These are phyloP conservation scores for Pseudomonodictys pantanalensis DNA, from an alignment of 495 filamentous ascomycete genomes.

Conservation along the genomic window DNA sequence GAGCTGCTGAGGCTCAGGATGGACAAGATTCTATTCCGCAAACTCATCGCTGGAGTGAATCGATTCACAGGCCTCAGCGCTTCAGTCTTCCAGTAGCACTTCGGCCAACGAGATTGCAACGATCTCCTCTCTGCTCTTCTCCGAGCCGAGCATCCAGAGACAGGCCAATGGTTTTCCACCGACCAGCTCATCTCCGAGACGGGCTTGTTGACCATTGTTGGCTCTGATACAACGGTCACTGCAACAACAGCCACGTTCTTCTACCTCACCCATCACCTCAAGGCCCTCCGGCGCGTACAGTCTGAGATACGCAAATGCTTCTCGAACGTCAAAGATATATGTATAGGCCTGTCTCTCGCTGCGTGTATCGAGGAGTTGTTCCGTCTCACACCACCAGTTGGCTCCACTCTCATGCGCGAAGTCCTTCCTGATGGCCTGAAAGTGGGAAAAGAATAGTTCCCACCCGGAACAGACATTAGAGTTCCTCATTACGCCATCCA, in stretches of 20 bases:
- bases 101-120: constrained; percentile 1
- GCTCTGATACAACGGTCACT: constrained; percentile 12
- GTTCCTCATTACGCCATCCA: constrained; percentile 12
- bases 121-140: constrained; percentile 57
- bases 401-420: constrained; percentile 55
- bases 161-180: constrained; percentile 61
- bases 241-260: constrained; percentile 57
- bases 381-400: constrained; percentile 62
- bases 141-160: constrained; percentile 57
- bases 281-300: constrained; percentile 42
- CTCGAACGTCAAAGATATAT: constrained; percentile 46
- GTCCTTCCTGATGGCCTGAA: constrained; percentile 57
- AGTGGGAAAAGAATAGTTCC: constrained; percentile 52
- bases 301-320: constrained; percentile 54
- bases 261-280: constrained; percentile 55
- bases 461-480: constrained; percentile 42
- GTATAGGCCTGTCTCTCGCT: constrained; percentile 45
- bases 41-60: constrained; percentile 16
- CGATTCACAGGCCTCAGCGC: constrained; percentile 27
- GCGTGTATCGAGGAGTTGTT: constrained; percentile 60
- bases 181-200: constrained; percentile 70
- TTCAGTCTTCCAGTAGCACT: constrained; percentile 14
- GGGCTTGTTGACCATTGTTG: constrained; percentile 59
- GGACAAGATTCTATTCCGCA: constrained; percentile 47
- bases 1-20: constrained; percentile 39